phyloP scores from a whole-genome alignment of 441 rosid species.

The Populus hybrid region DNA sequence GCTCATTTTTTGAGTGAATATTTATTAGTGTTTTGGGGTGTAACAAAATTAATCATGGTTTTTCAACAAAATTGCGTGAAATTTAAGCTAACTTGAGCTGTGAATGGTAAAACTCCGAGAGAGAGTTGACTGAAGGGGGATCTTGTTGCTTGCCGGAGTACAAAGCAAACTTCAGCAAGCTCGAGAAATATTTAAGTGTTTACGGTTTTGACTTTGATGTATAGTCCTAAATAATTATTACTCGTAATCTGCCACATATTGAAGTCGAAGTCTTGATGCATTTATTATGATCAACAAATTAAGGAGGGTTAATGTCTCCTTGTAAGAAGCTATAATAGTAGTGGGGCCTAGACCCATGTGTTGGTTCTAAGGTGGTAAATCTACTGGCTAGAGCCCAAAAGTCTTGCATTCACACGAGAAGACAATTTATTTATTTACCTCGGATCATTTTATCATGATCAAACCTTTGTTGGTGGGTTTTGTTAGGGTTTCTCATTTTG shows the following conservation, averaged over 20 bases:
- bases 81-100: not conserved
- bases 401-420: conserved; percentile 11
- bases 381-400: conserved; percentile 12
- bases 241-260: conserved; percentile 2
- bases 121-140: not conserved
- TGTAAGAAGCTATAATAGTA: not conserved
- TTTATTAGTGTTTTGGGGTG: not conserved
- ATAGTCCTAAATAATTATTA: conserved; percentile 2
- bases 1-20: not conserved
- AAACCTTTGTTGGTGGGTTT: not conserved
- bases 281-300: not conserved
- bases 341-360: conserved; percentile 40
- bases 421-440: not conserved
- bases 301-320: not conserved
- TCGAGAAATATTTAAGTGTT: conserved; percentile 34
- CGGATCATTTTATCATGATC: not conserved
- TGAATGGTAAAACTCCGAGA: not conserved
- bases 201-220: conserved; percentile 33
- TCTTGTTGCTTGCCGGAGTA: no score
- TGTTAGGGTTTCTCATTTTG: not conserved
- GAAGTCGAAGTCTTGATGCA: not conserved
- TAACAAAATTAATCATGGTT: not conserved
- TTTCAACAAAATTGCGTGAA: conserved; percentile 8
- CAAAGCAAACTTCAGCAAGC: conserved; percentile 23
- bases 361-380: conserved; percentile 5